These are phyloP conservation scores for Spirogloea muscicola DNA, from an alignment of 139 green algal species.

Conservation along the genomic window DNA sequence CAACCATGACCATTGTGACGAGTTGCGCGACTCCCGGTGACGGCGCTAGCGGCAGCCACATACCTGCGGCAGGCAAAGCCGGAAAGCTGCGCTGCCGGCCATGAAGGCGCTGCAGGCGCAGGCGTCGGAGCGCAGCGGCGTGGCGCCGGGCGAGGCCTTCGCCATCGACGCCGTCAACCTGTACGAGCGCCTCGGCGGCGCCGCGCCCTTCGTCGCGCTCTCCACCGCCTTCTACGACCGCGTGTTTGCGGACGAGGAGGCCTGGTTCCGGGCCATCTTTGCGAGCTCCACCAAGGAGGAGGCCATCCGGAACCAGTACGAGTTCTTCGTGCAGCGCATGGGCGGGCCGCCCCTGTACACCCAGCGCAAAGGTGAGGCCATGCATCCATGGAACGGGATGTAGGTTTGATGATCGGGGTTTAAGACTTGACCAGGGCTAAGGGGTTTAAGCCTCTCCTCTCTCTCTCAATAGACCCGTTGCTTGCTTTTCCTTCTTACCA, in stretches of 20 bases:
- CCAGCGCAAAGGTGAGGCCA: slow-evolving; percentile 34
- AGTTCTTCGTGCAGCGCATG: slow-evolving; percentile 46
- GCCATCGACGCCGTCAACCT: slow-evolving; percentile 17
- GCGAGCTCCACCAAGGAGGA: slow-evolving; percentile 24
- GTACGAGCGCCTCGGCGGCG: slow-evolving; percentile 23
- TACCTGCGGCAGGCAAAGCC: too few species aligned
- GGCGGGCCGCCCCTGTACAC: slow-evolving; percentile 36
- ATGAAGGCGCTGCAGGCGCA: slow-evolving; percentile 41
- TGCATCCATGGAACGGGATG: too few species aligned
- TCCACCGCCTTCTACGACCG: slow-evolving; percentile 23
- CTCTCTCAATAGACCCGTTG: too few species aligned
- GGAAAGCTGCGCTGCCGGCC: too few species aligned
- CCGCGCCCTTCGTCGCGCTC: slow-evolving; percentile 23
- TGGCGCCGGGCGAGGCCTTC: slow-evolving; percentile 22
- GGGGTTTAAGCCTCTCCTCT: too few species aligned
- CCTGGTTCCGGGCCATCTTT: slow-evolving; percentile 28
- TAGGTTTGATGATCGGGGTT: too few species aligned
- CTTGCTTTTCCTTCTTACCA: too few species aligned
- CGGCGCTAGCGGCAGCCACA: too few species aligned
- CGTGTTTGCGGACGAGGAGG: slow-evolving; percentile 33
- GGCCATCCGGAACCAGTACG: slow-evolving; percentile 43
- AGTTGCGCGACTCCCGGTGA: too few species aligned
- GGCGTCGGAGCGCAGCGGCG: slow-evolving; percentile 17
- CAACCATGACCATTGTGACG: too few species aligned
- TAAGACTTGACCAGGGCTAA: too few species aligned